Evolutionary conservation across 1,139 yeast species (phyloP), one percentile per base, ranked within the genome.

Genomic region (Lodderomyces beijingensis): DNA sequence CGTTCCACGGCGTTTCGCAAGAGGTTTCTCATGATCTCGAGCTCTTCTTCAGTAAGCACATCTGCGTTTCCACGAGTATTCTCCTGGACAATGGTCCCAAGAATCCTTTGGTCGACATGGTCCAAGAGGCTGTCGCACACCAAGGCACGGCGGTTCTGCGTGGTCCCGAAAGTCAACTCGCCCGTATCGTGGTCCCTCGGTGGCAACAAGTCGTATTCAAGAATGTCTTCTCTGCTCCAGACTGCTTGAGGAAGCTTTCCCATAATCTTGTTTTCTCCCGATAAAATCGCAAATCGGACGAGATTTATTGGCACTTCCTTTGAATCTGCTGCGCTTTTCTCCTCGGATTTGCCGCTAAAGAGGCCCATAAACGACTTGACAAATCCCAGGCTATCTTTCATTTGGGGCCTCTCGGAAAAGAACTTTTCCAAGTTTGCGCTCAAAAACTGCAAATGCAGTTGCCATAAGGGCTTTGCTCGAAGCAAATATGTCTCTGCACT

Each of bases 191-290:
- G 36, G 57, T 62, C 33, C 33, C 36, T 28, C 47, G 52, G 9
- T 1, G 91, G 89, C 14, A 82, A 53, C 2, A 79, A 72, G 53
- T 83, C 93, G 50, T 73, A 83, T 44, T 83, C 93, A 45, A 65
- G 75, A 11, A 77, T 65, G 36, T 79, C 83, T 39, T 77, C 66
- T 28, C 73, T 52, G 2, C 70, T 65, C 83, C 87, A 83, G n/a
- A 81, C 63, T 2, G 57, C 47, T 27, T 65, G 51, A 0, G 93
- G 93, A 12, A 82, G 62, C 43, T 73, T 71, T 1, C 85, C 86
- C 83, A 82, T 77, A 0, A 79, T 68, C 31, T 75, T 70, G 19
- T 75, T 77, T 50, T 82, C 91, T 11, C 83, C 85, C 0, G 88
- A 79, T 28, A 83, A 55, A 21, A 82, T 69, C 2, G 78, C 81